These are phyloP conservation scores for Podospora didyma DNA, from an alignment of 495 filamentous ascomycete species.

Conservation along the genomic window DNA sequence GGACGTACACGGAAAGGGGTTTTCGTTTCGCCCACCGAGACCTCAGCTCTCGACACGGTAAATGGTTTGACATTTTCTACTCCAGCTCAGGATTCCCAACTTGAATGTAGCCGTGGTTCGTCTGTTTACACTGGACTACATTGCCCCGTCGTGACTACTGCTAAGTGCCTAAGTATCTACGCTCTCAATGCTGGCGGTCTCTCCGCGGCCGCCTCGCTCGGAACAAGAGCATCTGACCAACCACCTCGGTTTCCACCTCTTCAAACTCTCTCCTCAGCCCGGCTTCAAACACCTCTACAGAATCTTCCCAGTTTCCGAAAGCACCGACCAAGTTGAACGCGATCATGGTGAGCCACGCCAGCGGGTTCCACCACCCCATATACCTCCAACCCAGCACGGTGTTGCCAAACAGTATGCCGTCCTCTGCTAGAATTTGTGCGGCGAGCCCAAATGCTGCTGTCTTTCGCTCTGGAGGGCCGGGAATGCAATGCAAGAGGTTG, in stretches of 20 bases:
- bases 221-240: conserved; percentile 19
- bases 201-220: conserved; percentile 1
- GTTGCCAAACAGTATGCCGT: conserved; percentile 31
- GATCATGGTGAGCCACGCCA: conserved; percentile 28
- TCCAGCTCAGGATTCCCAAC: too few species aligned
- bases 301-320: conserved; percentile 25
- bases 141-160: too few species aligned
- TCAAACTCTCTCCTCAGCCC: conserved; percentile 27
- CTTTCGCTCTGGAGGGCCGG: conserved; percentile 21
- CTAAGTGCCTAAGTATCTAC: too few species aligned
- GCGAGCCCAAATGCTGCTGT: conserved; percentile 18
- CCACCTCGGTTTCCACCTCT: conserved; percentile 25
- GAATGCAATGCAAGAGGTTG: conserved; percentile 39
- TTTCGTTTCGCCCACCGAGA: too few species aligned
- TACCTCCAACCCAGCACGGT: conserved; percentile 27
- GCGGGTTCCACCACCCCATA: conserved; percentile 17
- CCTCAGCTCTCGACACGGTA: too few species aligned
- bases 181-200: too few species aligned
- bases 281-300: conserved; percentile 29
- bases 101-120: too few species aligned
- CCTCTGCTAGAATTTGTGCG: conserved; percentile 21
- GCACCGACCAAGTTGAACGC: conserved; percentile 6
- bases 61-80: too few species aligned
- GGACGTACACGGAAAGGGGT: too few species aligned
- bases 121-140: too few species aligned